These are phyloP conservation scores for Ogataea kodamae DNA, from an alignment of 805 yeast species.

Conservation along the genomic window DNA sequence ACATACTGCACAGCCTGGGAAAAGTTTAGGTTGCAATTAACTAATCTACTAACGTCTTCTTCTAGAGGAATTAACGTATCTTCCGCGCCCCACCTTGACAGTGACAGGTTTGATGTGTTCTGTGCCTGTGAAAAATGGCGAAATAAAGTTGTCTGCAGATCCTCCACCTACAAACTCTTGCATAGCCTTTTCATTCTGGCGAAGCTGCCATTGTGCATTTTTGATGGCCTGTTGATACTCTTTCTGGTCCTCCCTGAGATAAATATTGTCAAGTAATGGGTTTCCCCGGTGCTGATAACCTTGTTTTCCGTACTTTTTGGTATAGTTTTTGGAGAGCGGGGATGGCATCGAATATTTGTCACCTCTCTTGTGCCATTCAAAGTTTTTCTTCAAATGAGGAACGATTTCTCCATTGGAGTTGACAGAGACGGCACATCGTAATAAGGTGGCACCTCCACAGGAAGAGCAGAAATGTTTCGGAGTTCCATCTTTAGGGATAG, in stretches of 20 bases:
- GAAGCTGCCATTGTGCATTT: slow-evolving; percentile 81
- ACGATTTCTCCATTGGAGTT: slow-evolving; percentile 74
- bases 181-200: slow-evolving; percentile 79
- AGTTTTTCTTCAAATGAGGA: slow-evolving; percentile 85
- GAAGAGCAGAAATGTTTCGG: slow-evolving; percentile 88
- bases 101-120: slow-evolving; percentile 51
- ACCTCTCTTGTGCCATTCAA: slow-evolving; percentile 93
- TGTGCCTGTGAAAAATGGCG: slow-evolving; percentile 78
- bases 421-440: slow-evolving; percentile 88
- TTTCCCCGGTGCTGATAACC: slow-evolving; percentile 70
- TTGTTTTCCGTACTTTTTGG: slow-evolving; percentile 70
- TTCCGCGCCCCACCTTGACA: slow-evolving; percentile 81
- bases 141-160: slow-evolving; percentile 76
- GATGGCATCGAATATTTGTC: slow-evolving; percentile 75
- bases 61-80: slow-evolving; percentile 55
- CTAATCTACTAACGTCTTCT: slow-evolving; percentile 5
- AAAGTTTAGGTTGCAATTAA: not conserved
- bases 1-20: slow-evolving; percentile 2
- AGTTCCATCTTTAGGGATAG: slow-evolving; percentile 71
- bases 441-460: slow-evolving; percentile 90
- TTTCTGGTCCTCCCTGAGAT: slow-evolving; percentile 88
- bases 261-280: slow-evolving; percentile 48
- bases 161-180: slow-evolving; percentile 95
- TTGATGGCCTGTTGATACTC: slow-evolving; percentile 87
- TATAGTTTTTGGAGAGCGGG: slow-evolving; percentile 80